These are phyloP conservation scores for Ophiostoma himal-ulmi DNA, from an alignment of 2,329 filamentous ascomycete genomes.

Conservation along the genomic window DNA sequence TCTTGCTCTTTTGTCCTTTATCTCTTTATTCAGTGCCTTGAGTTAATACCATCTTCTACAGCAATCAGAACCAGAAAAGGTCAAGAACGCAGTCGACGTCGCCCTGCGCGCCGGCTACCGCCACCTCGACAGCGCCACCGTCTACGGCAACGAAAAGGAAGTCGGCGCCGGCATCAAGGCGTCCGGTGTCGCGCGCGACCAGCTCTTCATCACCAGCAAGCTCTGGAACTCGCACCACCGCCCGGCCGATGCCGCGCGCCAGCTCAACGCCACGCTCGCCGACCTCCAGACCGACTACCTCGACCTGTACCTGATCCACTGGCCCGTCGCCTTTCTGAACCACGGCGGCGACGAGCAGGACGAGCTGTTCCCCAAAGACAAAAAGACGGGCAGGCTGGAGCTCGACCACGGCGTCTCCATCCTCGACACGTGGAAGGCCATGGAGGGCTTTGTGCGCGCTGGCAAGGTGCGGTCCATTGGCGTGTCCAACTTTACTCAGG, in stretches of 20 bases:
- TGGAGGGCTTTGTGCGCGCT: conserved; percentile 47
- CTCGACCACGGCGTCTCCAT: conserved; percentile 31
- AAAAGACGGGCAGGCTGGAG: conserved; percentile 30
- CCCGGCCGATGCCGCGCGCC: conserved; percentile 41
- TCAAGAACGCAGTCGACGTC: conserved; percentile 40
- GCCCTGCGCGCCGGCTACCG: conserved; percentile 42
- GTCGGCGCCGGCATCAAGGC: conserved; percentile 24
- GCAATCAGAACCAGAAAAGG: conserved; percentile 35
- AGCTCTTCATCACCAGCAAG: conserved; percentile 50
- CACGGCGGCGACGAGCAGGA: too few species aligned
- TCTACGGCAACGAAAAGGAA: conserved; percentile 37
- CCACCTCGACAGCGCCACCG: conserved; percentile 45
- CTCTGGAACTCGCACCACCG: conserved; percentile 53
- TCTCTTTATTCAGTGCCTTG: too few species aligned
- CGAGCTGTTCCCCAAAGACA: conserved; percentile 18
- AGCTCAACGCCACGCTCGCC: conserved; percentile 43
- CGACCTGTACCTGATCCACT: conserved; percentile 49
- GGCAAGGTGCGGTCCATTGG: conserved; percentile 54
- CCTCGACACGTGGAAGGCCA: conserved; percentile 45
- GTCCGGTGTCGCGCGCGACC: conserved; percentile 21
- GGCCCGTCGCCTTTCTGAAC: conserved; percentile 35
- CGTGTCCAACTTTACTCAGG: conserved; percentile 55
- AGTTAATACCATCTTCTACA: too few species aligned
- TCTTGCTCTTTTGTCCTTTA: too few species aligned
- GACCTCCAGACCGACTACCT: conserved; percentile 49